These are phyloP conservation scores for Anthoceros angustus DNA, from an alignment of 225 moss, liverwort and hornwort species.

Conservation along the genomic window DNA sequence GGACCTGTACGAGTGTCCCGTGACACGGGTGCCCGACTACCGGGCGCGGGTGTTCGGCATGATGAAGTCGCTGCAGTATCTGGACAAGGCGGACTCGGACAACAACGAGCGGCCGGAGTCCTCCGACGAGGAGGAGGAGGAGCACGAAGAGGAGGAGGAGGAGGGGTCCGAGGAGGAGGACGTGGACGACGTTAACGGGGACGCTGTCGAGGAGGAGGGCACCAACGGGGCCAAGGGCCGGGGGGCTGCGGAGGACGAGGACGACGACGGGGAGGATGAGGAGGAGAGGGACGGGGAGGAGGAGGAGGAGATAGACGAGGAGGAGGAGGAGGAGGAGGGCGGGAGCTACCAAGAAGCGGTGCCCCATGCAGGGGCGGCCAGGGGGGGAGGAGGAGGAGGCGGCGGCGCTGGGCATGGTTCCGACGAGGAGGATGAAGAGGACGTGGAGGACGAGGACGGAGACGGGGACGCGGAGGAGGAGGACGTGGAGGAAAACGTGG, in stretches of 20 bases:
- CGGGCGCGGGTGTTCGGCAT: constrained; percentile 51
- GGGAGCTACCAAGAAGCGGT: constrained; percentile 55
- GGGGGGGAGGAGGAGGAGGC: constrained; percentile 16
- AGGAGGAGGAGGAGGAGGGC: constrained; percentile 57
- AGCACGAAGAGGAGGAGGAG: constrained; percentile 18
- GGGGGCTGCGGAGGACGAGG: constrained; percentile 36
- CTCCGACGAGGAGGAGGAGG: constrained; percentile 51
- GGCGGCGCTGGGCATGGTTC: constrained; percentile 36
- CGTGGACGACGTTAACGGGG: constrained; percentile 50
- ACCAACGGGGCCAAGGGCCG: constrained; percentile 36
- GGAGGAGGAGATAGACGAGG: constrained; percentile 22
- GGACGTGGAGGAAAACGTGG: constrained; percentile 57
- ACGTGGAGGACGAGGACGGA: constrained; percentile 28
- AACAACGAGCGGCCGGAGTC: constrained; percentile 73
- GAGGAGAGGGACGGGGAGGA: constrained; percentile 29
- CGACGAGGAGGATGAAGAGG: constrained; percentile 58
- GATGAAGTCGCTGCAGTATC: constrained; percentile 65
- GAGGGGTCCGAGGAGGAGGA: constrained; percentile 23
- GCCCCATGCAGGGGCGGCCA: constrained; percentile 15
- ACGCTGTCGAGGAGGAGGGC: constrained; percentile 40
- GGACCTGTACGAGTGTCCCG: constrained; percentile 70
- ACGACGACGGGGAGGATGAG: constrained; percentile 52
- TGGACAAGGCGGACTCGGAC: constrained; percentile 56
- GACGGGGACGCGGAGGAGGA: neutral
- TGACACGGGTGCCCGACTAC: constrained; percentile 49